phyloP scores from a whole-genome alignment of 768 basidiomycete species.

The Macrolepiota fuliginosa region DNA sequence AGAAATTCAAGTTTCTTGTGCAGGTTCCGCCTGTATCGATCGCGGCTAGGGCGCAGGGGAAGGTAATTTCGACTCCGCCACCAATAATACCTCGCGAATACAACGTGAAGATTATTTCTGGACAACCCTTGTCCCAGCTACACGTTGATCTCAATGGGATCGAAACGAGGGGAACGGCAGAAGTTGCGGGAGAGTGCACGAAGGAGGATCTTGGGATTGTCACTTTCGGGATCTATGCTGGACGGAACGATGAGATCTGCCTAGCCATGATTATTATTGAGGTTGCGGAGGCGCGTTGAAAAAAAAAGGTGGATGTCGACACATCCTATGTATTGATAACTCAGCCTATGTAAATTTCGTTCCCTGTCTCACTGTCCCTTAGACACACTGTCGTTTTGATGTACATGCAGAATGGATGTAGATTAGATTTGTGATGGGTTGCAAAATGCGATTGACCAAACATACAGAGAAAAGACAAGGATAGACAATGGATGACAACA shows the following conservation, averaged over 20 bases:
- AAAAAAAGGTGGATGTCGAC: neutral
- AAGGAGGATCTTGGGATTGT: slow-evolving; percentile 51
- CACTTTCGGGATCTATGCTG: slow-evolving; percentile 53
- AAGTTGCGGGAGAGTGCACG: slow-evolving; percentile 53
- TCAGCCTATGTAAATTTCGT: slow-evolving; percentile 17
- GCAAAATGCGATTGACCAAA: slow-evolving; percentile 8
- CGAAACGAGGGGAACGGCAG: slow-evolving; percentile 46
- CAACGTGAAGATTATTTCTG: slow-evolving; percentile 49
- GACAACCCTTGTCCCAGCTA: slow-evolving; percentile 49
- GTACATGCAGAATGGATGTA: slow-evolving; percentile 3
- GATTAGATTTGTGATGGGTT: slow-evolving; percentile 9
- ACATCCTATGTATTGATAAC: slow-evolving; percentile 5
- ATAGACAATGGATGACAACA: neutral
- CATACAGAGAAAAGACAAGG: slow-evolving; percentile 4
- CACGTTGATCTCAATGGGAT: slow-evolving; percentile 46
- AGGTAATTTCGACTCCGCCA: neutral
- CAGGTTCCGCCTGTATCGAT: slow-evolving; percentile 32
- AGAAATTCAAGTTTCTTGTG: slow-evolving; percentile 58
- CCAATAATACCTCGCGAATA: slow-evolving; percentile 22
- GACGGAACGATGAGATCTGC: slow-evolving; percentile 43
- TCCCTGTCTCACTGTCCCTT: slow-evolving; percentile 8
- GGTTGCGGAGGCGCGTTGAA: slow-evolving; percentile 36
- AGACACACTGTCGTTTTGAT: slow-evolving; percentile 6
- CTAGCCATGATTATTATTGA: slow-evolving; percentile 56
- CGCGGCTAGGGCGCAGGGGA: slow-evolving; percentile 10